Evolutionary conservation across 208 protist species (phyloP).

Genomic region (Balamuthia mandrillaris): DNA sequence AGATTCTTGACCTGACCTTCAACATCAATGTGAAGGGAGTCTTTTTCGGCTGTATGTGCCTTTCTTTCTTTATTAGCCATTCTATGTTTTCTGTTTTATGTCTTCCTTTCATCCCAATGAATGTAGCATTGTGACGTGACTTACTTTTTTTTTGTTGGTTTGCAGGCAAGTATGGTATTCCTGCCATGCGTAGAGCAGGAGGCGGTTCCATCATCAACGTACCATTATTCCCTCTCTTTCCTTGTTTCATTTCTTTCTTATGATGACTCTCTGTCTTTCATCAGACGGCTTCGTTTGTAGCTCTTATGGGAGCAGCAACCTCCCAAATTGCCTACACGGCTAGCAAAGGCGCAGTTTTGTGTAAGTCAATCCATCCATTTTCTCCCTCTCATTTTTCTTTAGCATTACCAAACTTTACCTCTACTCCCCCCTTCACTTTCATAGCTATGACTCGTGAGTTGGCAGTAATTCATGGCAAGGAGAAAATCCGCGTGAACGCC

Average conservation of each 20-base stretch:
- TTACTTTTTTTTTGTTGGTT: conserved; percentile 21
- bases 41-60: conserved; percentile 22
- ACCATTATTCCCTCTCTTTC: too few relatives aligned
- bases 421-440: background rate
- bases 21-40: conserved; percentile 70
- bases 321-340: conserved; percentile 75
- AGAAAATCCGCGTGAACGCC: conserved; percentile 73
- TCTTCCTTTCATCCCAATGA: too few relatives aligned
- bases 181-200: conserved; percentile 63
- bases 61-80: background rate
- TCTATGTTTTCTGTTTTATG: too few relatives aligned
- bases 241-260: background rate
- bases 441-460: conserved; percentile 65
- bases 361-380: background rate
- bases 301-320: conserved; percentile 69
- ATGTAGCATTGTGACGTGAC: conserved; percentile 25
- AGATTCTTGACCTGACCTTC: conserved; percentile 70
- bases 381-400: background rate
- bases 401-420: background rate
- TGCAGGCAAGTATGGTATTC: conserved; percentile 74
- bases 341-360: conserved; percentile 71
- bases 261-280: background rate
- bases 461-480: conserved; percentile 67
- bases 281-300: conserved; percentile 72
- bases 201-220: conserved; percentile 74